A percentile compares a stretch with the other conserved stretches of the same genome.
These are phyloP conservation scores for Sporothrix protearum DNA, from an alignment of 2,329 filamentous ascomycete species.

Conservation along the genomic window DNA sequence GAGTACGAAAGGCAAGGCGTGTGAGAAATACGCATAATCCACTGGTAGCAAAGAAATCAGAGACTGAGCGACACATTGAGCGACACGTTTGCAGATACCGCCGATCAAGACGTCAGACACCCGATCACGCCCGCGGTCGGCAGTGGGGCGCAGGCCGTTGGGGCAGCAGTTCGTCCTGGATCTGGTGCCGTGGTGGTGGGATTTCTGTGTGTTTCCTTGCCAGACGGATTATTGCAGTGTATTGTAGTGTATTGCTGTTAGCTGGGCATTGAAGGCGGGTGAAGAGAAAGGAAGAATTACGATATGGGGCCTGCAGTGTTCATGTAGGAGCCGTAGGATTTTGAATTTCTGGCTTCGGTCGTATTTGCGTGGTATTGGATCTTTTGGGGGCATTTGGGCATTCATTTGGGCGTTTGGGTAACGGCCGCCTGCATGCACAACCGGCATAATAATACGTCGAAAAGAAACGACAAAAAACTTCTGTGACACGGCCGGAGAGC, in stretches of 20 bases:
- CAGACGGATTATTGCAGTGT: neutral
- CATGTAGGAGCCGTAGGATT: slow-evolving; percentile 10
- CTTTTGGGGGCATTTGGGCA: neutral
- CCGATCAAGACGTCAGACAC: neutral
- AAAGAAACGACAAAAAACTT: neutral
- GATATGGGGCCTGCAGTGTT: neutral
- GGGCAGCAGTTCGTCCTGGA: slow-evolving; percentile 1
- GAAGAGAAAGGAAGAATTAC: neutral
- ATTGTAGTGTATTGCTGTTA: neutral
- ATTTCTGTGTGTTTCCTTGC: slow-evolving; percentile 2
- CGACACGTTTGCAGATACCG: neutral
- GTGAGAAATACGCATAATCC: neutral
- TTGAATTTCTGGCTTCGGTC: neutral
- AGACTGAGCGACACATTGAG: neutral
- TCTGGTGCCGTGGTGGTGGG: slow-evolving; percentile 22
- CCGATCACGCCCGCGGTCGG: neutral
- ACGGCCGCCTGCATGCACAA: neutral
- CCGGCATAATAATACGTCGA: neutral
- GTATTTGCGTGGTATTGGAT: neutral
- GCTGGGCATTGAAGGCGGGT: neutral
- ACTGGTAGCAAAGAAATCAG: neutral
- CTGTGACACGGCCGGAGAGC: neutral
- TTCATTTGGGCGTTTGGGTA: neutral
- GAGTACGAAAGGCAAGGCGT: neutral
- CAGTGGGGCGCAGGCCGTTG: neutral